These are phyloP conservation scores for Corymbia calophylla DNA, from an alignment of 441 rosid genomes.

Conservation along the genomic window DNA sequence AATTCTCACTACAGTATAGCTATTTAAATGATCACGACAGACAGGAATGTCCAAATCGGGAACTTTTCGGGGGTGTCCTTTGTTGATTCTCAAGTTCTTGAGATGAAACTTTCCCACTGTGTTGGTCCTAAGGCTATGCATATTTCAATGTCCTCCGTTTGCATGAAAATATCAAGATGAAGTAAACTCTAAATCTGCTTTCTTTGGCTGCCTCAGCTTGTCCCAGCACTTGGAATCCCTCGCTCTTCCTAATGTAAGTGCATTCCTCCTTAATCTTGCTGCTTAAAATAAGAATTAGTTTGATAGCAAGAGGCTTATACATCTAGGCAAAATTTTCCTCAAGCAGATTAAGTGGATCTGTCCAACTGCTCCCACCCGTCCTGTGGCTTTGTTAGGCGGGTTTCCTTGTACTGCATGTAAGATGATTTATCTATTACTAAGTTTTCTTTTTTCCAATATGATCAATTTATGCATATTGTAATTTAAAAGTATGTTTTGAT, in stretches of 20 bases:
- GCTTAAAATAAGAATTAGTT: background rate
- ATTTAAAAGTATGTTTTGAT: conserved; percentile 6
- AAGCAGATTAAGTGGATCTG: conserved; percentile 94
- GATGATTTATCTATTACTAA: conserved; percentile 4
- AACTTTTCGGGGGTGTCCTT: background rate
- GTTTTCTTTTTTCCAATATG: background rate
- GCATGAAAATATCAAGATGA: background rate
- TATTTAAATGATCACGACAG: background rate
- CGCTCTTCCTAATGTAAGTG: conserved; percentile 91
- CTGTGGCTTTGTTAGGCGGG: conserved; percentile 75
- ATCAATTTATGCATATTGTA: background rate
- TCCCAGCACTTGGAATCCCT: conserved; percentile 87
- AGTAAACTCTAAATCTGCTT: conserved; percentile 17
- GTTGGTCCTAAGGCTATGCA: background rate
- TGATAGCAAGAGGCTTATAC: background rate
- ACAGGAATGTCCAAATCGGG: background rate
- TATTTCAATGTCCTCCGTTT: background rate
- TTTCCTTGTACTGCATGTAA: conserved; percentile 92
- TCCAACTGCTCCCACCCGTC: conserved; percentile 93
- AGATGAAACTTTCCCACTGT: background rate
- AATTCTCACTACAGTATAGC: background rate
- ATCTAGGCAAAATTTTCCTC: background rate
- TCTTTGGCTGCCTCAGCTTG: conserved; percentile 53
- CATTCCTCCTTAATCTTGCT: background rate
- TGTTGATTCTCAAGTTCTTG: background rate